Conservation (phyloP, 169 alveolate species). For the Cryptosporidium parvum region DNA sequence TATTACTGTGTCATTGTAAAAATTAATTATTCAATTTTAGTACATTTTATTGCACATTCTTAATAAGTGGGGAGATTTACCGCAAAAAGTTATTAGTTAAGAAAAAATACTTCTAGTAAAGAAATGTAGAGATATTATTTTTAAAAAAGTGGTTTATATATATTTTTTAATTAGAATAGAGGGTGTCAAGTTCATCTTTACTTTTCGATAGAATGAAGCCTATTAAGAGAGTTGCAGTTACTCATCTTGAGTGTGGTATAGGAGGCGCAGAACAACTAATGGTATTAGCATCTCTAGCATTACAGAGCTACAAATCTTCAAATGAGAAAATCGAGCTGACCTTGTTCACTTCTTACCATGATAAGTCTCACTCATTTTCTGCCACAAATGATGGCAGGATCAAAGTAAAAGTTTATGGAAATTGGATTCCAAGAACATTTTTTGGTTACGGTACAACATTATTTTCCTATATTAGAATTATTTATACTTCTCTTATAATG, state of each 20-base stretch:
- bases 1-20: not conserved
- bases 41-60: not conserved
- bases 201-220: not conserved
- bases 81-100: not conserved
- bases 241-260: conserved; percentile 94
- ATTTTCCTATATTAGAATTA: conserved; percentile 90
- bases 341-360: conserved; percentile 90
- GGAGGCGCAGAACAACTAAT: conserved; percentile 95
- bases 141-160: not conserved
- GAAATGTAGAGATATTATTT: not conserved
- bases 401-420: conserved; percentile 88
- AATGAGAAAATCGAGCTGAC: conserved; percentile 79
- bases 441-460: conserved; percentile 82
- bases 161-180: not conserved
- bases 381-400: conserved; percentile 87
- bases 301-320: conserved; percentile 78
- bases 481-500: conserved; percentile 86
- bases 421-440: conserved; percentile 84
- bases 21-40: not conserved
- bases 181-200: not conserved
- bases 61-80: not conserved
- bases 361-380: conserved; percentile 87
- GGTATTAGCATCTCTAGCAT: conserved; percentile 90
- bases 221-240: conserved; percentile 85
- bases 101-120: not conserved